Conservation (phyloP, 148 eudicot genomes). For the Rhododendron kiyosumense region DNA sequence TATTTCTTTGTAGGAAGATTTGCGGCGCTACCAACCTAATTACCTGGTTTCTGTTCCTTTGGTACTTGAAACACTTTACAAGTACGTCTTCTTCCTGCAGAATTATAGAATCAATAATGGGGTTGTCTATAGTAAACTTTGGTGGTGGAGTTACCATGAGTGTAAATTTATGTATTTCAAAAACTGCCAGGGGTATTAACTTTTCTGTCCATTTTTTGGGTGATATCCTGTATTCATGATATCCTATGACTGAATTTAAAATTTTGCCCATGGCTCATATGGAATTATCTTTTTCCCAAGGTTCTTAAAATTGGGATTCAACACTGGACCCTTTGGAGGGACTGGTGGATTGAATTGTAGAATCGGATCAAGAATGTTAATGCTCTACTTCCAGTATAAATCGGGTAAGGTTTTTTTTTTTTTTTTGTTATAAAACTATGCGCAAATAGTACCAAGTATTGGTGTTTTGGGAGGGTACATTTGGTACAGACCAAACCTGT, state of each 20-base stretch:
- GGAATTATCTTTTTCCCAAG: background rate
- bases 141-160: background rate
- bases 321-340: background rate
- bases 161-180: background rate
- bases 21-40: conserved; percentile 71
- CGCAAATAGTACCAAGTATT: background rate
- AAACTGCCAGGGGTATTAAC: background rate
- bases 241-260: background rate
- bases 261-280: background rate
- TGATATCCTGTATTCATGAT: background rate
- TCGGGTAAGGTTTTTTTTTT: background rate
- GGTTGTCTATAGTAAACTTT: background rate
- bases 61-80: conserved; percentile 87
- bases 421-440: background rate
- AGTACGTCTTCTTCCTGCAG: conserved; percentile 31
- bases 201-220: background rate
- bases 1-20: conserved; percentile 67
- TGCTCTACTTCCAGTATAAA: background rate
- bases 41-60: conserved; percentile 86
- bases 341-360: background rate
- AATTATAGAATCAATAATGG: background rate
- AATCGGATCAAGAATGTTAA: background rate
- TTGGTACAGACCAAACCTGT: background rate
- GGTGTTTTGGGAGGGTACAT: background rate
- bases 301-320: background rate